These are phyloP conservation scores for Boletus rubroflammeus DNA, from an alignment of 768 basidiomycete species.

Conservation along the genomic window DNA sequence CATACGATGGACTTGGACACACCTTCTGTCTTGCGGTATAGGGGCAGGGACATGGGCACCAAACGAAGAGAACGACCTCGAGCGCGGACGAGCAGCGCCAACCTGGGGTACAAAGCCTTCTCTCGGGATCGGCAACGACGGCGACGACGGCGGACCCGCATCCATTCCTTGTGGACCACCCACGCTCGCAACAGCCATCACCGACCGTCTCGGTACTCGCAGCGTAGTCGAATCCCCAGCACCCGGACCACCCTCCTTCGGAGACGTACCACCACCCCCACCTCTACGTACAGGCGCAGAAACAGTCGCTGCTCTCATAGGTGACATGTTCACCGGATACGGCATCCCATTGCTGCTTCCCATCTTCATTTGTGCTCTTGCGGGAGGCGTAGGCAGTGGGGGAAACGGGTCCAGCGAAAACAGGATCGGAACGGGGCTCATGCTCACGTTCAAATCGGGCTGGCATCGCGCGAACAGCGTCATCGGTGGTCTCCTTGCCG, in stretches of 20 bases:
- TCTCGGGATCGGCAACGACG: conserved; percentile 40
- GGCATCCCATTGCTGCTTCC: background rate
- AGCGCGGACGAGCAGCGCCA: conserved; percentile 49
- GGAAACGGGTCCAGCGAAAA: conserved; percentile 55
- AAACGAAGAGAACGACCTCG: conserved; percentile 76
- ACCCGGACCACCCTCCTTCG: background rate
- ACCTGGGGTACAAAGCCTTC: conserved; percentile 63
- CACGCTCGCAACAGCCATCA: background rate
- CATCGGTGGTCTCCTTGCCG: conserved; percentile 13
- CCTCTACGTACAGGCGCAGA: conserved; percentile 29
- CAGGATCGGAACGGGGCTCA: conserved; percentile 57
- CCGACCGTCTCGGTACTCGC: conserved; percentile 21
- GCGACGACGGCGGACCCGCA: background rate
- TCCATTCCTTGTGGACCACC: background rate
- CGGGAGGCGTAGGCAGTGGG: conserved; percentile 10
- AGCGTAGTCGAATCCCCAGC: background rate
- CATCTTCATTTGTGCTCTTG: background rate
- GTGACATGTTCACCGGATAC: conserved; percentile 2
- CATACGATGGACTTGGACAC: background rate
- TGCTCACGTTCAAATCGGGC: conserved; percentile 45
- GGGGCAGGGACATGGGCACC: conserved; percentile 32
- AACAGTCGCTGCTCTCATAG: conserved; percentile 31
- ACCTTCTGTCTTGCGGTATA: conserved; percentile 16
- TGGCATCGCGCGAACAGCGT: conserved; percentile 64
- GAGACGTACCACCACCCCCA: background rate